These are phyloP conservation scores for Dryadomyces quercus-mongolicae DNA, from an alignment of 2,329 filamentous ascomycete species.

Conservation along the genomic window DNA sequence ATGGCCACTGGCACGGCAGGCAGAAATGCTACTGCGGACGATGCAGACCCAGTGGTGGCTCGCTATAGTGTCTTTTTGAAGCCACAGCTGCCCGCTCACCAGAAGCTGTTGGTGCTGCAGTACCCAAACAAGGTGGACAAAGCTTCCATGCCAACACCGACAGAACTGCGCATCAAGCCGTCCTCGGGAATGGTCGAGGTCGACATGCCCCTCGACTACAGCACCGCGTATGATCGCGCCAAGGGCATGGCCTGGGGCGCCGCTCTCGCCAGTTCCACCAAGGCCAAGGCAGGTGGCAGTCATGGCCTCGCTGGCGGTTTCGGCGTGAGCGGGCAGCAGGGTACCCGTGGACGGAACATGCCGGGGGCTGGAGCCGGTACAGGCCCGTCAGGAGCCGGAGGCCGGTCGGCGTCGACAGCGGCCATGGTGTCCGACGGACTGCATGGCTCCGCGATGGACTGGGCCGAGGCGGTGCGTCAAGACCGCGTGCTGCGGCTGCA, in stretches of 20 bases:
- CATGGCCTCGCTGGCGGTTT: constrained; percentile 65
- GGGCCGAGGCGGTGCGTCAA: constrained; percentile 54
- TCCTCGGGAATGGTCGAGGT: constrained; percentile 77
- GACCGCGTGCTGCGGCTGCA: constrained; percentile 67
- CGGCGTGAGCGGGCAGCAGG: constrained; percentile 39
- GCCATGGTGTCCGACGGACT: neutral
- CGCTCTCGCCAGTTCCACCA: constrained; percentile 50
- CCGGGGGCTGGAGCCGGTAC: constrained; percentile 22
- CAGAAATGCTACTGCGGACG: constrained; percentile 15
- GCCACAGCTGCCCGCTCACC: constrained; percentile 48
- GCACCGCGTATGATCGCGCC: constrained; percentile 64
- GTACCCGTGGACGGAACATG: constrained; percentile 21
- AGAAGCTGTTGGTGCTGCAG: constrained; percentile 71
- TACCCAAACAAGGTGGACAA: constrained; percentile 66
- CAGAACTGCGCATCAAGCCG: constrained; percentile 71
- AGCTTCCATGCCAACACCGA: constrained; percentile 50
- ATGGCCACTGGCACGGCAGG: neutral
- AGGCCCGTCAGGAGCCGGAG: constrained; percentile 24
- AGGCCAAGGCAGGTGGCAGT: constrained; percentile 49
- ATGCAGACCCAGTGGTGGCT: constrained; percentile 56
- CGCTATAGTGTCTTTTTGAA: constrained; percentile 83
- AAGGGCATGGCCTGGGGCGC: constrained; percentile 78
- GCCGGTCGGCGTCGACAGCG: constrained; percentile 15
- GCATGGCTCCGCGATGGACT: constrained; percentile 38
- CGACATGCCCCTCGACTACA: constrained; percentile 71